Percentiles rank a stretch among this genome's conserved stretches.
Evolutionary conservation across 768 basidiomycete genomes (phyloP).

Genomic region (Wakefieldia striispora): DNA sequence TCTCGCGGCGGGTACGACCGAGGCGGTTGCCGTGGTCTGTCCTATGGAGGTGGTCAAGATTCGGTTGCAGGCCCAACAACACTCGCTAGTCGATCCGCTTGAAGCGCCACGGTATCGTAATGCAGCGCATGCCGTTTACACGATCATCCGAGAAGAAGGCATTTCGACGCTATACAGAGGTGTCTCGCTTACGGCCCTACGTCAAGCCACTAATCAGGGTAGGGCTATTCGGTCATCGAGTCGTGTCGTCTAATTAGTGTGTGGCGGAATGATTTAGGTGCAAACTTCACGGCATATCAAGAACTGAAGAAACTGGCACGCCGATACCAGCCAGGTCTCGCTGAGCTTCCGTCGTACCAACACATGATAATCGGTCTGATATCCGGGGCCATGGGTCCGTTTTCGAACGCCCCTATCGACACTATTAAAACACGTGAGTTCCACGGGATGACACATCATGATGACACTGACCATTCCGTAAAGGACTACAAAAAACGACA

Average conservation of each 20-base stretch:
- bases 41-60: constrained; percentile 99
- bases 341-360: constrained; percentile 89
- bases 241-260: not conserved
- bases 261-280: constrained; percentile 49
- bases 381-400: constrained; percentile 97
- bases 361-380: constrained; percentile 94
- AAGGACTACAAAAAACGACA: constrained; percentile 84
- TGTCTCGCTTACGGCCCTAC: constrained; percentile 86
- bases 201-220: constrained; percentile 99
- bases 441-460: not conserved
- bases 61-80: constrained; percentile 94
- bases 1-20: constrained; percentile 91
- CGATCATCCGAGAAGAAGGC: constrained; percentile 92
- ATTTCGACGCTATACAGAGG: constrained; percentile 83
- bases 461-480: not conserved
- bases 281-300: constrained; percentile 98
- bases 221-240: constrained; percentile 12
- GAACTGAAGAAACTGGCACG: constrained; percentile 88
- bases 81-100: constrained; percentile 93
- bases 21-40: constrained; percentile 91
- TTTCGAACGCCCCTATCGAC: constrained; percentile 95
- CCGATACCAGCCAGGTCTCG: constrained; percentile 70
- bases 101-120: constrained; percentile 94
- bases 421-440: constrained; percentile 89
- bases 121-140: constrained; percentile 94